Evolutionary conservation across 352 stramenopile species (phyloP).

Genomic region (Phytophthora aleatoria): DNA sequence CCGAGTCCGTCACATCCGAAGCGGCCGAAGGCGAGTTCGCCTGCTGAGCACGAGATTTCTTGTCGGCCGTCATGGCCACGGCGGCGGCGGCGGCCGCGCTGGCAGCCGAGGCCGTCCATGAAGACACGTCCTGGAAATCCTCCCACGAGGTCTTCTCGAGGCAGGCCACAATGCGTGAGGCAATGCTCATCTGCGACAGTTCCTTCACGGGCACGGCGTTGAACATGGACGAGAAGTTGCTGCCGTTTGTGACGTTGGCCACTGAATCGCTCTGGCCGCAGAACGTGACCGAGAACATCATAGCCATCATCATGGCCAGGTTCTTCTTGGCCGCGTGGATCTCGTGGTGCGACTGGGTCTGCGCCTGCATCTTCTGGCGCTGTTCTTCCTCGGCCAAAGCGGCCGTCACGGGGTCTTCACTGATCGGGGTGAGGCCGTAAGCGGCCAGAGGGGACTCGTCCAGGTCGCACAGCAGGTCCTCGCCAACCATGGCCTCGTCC

Average conservation of each 20-base stretch:
- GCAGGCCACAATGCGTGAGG: slow-evolving; percentile 82
- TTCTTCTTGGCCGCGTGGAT: slow-evolving; percentile 90
- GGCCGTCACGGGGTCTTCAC: slow-evolving; percentile 31
- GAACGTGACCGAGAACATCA: slow-evolving; percentile 89
- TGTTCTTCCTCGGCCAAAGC: slow-evolving; percentile 34
- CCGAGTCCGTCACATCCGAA: slow-evolving; percentile 76
- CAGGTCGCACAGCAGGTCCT: slow-evolving; percentile 76
- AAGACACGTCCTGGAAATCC: slow-evolving; percentile 82
- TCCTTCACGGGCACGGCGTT: slow-evolving; percentile 75
- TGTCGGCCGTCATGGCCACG: slow-evolving; percentile 39
- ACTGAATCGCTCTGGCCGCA: slow-evolving; percentile 80
- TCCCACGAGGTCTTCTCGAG: slow-evolving; percentile 91
- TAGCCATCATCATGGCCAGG: slow-evolving; percentile 88
- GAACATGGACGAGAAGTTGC: slow-evolving; percentile 85
- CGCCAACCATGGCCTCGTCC: slow-evolving; percentile 58
- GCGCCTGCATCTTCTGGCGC: slow-evolving; percentile 33
- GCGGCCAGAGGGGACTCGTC: slow-evolving; percentile 64
- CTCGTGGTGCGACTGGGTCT: slow-evolving; percentile 61
- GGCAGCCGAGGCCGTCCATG: slow-evolving; percentile 62
- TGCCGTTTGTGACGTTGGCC: slow-evolving; percentile 73
- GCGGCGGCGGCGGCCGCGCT: slow-evolving; percentile 38
- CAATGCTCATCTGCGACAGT: slow-evolving; percentile 86
- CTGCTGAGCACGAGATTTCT: slow-evolving; percentile 29
- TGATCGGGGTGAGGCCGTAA: slow-evolving; percentile 37
- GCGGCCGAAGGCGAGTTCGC: slow-evolving; percentile 61